Conservation (phyloP, 768 basidiomycete genomes). For the Favolaschia claudopus region DNA sequence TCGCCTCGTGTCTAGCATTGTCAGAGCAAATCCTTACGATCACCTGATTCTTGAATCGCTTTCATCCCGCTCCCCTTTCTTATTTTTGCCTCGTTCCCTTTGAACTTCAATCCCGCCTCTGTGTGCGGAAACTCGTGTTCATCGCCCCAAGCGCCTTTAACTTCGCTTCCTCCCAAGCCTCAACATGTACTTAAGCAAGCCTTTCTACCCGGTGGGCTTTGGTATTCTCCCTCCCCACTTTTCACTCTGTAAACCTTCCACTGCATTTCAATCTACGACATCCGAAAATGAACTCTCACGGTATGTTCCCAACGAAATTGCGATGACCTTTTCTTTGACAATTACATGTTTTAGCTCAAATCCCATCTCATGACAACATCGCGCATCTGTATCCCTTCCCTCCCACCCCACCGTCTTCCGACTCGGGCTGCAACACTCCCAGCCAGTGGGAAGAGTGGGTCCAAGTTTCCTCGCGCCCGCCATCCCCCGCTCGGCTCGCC, state of each 20-base stretch:
- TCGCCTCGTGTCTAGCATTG: neutral
- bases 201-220: slow-evolving; percentile 13
- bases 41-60: slow-evolving; percentile 30
- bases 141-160: slow-evolving; percentile 20
- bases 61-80: slow-evolving; percentile 31
- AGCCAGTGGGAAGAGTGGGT: slow-evolving; percentile 12
- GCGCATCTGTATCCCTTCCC: neutral
- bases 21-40: slow-evolving; percentile 26
- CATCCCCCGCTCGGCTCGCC: slow-evolving; percentile 11
- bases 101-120: slow-evolving; percentile 25
- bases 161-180: slow-evolving; percentile 23
- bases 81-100: slow-evolving; percentile 29
- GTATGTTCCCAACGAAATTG: neutral
- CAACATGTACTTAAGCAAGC: slow-evolving; percentile 30
- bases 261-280: slow-evolving; percentile 8
- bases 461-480: neutral
- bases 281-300: slow-evolving; percentile 21
- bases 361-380: slow-evolving; percentile 4
- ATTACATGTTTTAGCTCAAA: neutral
- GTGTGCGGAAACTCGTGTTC: slow-evolving; percentile 35
- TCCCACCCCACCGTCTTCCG: slow-evolving; percentile 3
- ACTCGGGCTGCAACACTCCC: slow-evolving; percentile 1
- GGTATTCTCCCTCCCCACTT: slow-evolving; percentile 6
- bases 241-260: neutral
- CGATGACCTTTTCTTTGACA: neutral